These are phyloP conservation scores for Hanseniaspora lindneri DNA, from an alignment of 805 yeast genomes.

Conservation along the genomic window DNA sequence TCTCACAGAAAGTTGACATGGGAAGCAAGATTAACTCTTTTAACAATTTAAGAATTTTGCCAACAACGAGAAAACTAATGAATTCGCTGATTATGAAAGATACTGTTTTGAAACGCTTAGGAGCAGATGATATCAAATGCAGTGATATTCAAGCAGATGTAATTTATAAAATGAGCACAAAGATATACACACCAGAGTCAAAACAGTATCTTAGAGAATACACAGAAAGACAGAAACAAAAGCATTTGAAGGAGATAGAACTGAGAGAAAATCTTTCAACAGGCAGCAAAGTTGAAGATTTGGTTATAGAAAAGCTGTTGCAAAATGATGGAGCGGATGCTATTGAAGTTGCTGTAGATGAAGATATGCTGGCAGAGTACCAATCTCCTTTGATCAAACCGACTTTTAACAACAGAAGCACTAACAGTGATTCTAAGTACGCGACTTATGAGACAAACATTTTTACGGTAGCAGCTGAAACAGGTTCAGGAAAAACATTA, in stretches of 20 bases:
- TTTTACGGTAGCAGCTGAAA: conserved; percentile 84
- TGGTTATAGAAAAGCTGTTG: not conserved
- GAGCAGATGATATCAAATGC: conserved; percentile 32
- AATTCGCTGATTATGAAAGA: conserved; percentile 40
- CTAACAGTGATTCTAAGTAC: not conserved
- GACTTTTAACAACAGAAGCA: not conserved
- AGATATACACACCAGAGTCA: conserved; percentile 22
- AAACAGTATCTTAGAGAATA: not conserved
- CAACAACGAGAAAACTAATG: conserved; percentile 52
- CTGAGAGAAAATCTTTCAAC: not conserved
- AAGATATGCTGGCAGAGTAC: not conserved
- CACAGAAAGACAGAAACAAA: conserved; percentile 1
- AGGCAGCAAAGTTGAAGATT: not conserved
- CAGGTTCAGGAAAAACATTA: conserved; percentile 95
- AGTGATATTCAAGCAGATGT: conserved; percentile 79
- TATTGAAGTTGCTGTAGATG: not conserved
- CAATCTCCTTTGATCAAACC: not conserved
- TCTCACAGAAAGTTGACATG: conserved; percentile 16
- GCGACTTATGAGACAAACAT: conserved; percentile 33
- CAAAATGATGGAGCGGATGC: not conserved
- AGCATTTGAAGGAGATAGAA: not conserved
- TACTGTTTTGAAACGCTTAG: conserved; percentile 31
- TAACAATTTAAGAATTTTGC: conserved; percentile 53
- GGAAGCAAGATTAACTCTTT: conserved; percentile 49
- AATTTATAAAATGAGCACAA: conserved; percentile 38